Base-by-base conservation (phyloP, 2,329 filamentous ascomycete genomes). In the Phaeoacremonium minimum region DNA sequence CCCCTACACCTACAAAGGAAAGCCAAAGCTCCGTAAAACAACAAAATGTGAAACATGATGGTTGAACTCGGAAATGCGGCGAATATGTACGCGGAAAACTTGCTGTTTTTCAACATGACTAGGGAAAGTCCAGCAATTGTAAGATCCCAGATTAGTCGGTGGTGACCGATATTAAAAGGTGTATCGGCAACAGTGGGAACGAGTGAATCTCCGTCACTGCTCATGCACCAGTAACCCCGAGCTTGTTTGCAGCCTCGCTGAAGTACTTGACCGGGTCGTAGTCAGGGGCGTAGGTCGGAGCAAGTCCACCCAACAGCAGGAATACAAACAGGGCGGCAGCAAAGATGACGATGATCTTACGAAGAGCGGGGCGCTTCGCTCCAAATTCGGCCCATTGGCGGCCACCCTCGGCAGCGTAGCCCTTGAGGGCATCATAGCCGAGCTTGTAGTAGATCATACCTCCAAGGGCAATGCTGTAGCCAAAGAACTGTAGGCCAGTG, bases 301-400 rank as follows among this genome's bases (percentile, higher is more conserved):
- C 80, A 45, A 86, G 61, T 28, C 79, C 77, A 42, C 77, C 78
- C 39, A 94, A 75, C 15, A 94, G 61, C 46, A 87, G 60, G 61
- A 93, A 82, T 48, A 91, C 62, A 35, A 75, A 64, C 45, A 85
- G 61, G 40, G 87, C 58, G 15, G 76, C 72, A 17, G 75, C 63
- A 35, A 71, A 75, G 42, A 91, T 77, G 49, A 93, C 69, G 45
- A 87, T 69, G 35, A 90, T 61, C 68, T 91, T 90, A 66, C 89
- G 85, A 52, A 86, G 71, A 32, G 81, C 76, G 11, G 90, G 90
- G 56, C 83, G 84, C 46, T 73, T 75, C 51, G 79, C 79, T 40
- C 89, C 89, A 50, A 93, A 89, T 55, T 95, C 89, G 35, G 85
- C 83, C 89, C 89, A 95, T 43, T 82, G 77, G 57, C 88, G 85